phyloP scores from a whole-genome alignment of 441 rosid species.

The Bruguiera hainesii region DNA sequence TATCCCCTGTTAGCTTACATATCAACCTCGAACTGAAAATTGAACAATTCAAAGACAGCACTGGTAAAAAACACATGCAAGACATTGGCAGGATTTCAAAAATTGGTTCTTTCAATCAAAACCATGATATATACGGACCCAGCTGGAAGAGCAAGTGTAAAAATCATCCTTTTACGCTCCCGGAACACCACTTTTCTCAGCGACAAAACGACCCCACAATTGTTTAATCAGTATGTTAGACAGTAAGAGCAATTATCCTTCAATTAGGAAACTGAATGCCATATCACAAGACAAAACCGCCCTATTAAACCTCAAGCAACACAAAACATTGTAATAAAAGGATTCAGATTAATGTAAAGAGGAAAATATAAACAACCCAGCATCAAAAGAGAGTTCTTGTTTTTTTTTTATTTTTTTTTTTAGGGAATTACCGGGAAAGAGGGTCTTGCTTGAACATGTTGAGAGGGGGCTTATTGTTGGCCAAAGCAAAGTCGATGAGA shows the following conservation, averaged over 20 bases:
- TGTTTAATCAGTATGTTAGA: background rate
- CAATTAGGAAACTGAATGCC: background rate
- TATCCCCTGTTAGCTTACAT: slow-evolving; percentile 89
- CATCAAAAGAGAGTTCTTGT: background rate
- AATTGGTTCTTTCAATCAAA: background rate
- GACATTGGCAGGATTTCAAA: background rate
- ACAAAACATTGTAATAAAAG: background rate
- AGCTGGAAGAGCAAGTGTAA: background rate
- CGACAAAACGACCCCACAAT: background rate
- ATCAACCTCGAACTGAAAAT: slow-evolving; percentile 60
- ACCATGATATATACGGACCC: background rate
- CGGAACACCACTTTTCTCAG: no score
- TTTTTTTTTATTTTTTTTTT: no score
- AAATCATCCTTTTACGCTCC: no score
- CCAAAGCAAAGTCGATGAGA: slow-evolving; percentile 71
- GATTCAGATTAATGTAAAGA: background rate
- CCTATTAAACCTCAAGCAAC: background rate
- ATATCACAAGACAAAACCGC: background rate
- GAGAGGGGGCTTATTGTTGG: slow-evolving; percentile 68
- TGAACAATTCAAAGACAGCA: slow-evolving; percentile 7
- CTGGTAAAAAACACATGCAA: background rate
- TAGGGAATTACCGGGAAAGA: slow-evolving; percentile 47
- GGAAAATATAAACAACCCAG: no score
- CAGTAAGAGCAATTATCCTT: background rate
- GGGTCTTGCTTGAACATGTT: slow-evolving; percentile 89